Conservation (phyloP, 1,139 yeast species). For the Lodderomyces theae region DNA sequence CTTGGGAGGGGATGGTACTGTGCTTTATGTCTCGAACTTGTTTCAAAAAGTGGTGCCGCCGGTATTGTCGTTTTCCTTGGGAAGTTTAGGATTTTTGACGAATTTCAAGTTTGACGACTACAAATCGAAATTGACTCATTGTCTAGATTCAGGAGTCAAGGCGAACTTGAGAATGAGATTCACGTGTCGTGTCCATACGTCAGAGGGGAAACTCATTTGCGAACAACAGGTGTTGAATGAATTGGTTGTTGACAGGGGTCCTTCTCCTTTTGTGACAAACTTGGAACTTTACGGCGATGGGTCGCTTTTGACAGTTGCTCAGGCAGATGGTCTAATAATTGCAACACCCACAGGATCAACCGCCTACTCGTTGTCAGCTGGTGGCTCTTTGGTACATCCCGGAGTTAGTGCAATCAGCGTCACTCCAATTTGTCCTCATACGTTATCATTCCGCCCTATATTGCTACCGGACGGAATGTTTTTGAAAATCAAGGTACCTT, state of each 20-base stretch:
- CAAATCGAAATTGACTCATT: conserved; percentile 51
- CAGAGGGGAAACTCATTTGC: conserved; percentile 58
- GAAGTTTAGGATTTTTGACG: conserved; percentile 79
- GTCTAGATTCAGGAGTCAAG: conserved; percentile 66
- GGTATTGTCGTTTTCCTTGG: conserved; percentile 76
- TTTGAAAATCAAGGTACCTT: conserved; percentile 70
- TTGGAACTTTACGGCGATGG: conserved; percentile 83
- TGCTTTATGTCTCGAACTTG: conserved; percentile 70
- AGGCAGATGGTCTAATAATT: conserved; percentile 84
- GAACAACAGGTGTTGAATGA: conserved; percentile 84
- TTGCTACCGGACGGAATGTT: conserved; percentile 83
- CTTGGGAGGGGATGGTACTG: conserved; percentile 91
- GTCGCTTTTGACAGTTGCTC: conserved; percentile 75
- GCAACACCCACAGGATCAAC: conserved; percentile 95
- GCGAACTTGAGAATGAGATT: conserved; percentile 82
- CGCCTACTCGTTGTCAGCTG: conserved; percentile 86
- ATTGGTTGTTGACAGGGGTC: conserved; percentile 83
- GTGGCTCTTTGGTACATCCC: conserved; percentile 88
- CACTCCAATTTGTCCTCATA: conserved; percentile 92
- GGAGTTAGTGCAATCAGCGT: conserved; percentile 86
- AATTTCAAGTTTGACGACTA: conserved; percentile 73
- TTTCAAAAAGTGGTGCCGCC: conserved; percentile 87
- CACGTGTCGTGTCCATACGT: conserved; percentile 61
- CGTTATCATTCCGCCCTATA: conserved; percentile 83
- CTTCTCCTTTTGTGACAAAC: conserved; percentile 82